Conservation (phyloP, 371 early-diverging fungal species). For the Globomyces sp. region DNA sequence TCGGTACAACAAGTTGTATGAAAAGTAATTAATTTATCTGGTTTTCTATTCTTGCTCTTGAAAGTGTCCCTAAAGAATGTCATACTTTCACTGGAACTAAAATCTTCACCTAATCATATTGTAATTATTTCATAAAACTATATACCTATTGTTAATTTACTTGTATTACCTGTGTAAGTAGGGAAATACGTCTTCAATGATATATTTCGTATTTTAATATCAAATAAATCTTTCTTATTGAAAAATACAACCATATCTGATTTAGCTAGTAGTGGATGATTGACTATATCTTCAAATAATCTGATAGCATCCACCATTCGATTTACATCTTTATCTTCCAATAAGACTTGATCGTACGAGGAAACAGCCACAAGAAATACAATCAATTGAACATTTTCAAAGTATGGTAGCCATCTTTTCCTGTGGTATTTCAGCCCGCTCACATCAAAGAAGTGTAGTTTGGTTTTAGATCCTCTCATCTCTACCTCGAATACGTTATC, state of each 20-base stretch:
- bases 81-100: no score
- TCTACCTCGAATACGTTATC: constrained; percentile 9
- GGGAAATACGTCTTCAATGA: constrained; percentile 9
- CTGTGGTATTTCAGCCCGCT: constrained; percentile 31
- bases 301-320: constrained; percentile 25
- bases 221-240: constrained; percentile 23
- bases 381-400: constrained; percentile 55
- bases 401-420: constrained; percentile 96
- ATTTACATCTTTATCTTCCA: constrained; percentile 63
- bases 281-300: constrained; percentile 15
- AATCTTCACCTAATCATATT: no score
- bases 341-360: constrained; percentile 69
- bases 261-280: constrained; percentile 15
- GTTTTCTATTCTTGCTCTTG: background rate
- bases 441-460: constrained; percentile 11
- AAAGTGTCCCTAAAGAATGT: no score
- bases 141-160: background rate
- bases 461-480: background rate
- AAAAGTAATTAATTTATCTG: background rate
- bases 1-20: constrained; percentile 1
- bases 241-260: constrained; percentile 16
- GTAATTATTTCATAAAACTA: background rate
- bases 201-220: constrained; percentile 5
- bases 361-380: constrained; percentile 70
- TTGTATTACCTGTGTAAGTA: constrained; percentile 13